phyloP scores from a whole-genome alignment of 495 filamentous ascomycete species.

The Penicillium ochrochloron region DNA sequence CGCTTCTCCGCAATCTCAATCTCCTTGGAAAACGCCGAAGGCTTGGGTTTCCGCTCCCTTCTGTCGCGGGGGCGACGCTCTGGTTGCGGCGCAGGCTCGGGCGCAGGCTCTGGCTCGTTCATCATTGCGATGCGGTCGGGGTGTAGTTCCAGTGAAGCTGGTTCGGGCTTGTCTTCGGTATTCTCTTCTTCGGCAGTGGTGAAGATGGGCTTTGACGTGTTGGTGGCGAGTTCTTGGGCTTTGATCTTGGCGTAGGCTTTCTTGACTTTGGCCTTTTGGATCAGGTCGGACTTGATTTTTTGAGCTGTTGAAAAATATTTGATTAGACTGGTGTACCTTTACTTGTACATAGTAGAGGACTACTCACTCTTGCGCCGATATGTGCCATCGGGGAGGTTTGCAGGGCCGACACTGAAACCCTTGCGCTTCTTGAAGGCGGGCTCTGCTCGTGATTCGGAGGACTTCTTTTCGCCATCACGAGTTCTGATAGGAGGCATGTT shows the following conservation, averaged over 20 bases:
- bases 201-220: slow-evolving; percentile 38
- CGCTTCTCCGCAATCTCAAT: slow-evolving; percentile 68
- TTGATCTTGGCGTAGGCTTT: slow-evolving; percentile 92
- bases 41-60: slow-evolving; percentile 55
- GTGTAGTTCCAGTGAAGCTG: slow-evolving; percentile 63
- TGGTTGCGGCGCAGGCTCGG: slow-evolving; percentile 31
- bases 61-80: slow-evolving; percentile 27
- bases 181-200: slow-evolving; percentile 32
- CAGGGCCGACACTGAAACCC: slow-evolving; percentile 83
- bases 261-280: slow-evolving; percentile 92
- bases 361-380: slow-evolving; percentile 83
- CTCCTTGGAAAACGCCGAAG: slow-evolving; percentile 77
- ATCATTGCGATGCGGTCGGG: slow-evolving; percentile 74
- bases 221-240: slow-evolving; percentile 54
- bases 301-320: slow-evolving; percentile 59
- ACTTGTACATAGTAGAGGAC: background rate
- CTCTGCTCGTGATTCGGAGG: slow-evolving; percentile 42
- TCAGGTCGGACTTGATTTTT: slow-evolving; percentile 90
- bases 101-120: slow-evolving; percentile 52
- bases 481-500: slow-evolving; percentile 69
- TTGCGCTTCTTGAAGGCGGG: slow-evolving; percentile 59
- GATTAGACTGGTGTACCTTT: background rate
- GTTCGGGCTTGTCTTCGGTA: slow-evolving; percentile 24
- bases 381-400: slow-evolving; percentile 89
- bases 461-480: slow-evolving; percentile 51